phyloP scores from a whole-genome alignment of 2,329 filamentous ascomycete genomes.

The Mycocentrospora acerina region DNA sequence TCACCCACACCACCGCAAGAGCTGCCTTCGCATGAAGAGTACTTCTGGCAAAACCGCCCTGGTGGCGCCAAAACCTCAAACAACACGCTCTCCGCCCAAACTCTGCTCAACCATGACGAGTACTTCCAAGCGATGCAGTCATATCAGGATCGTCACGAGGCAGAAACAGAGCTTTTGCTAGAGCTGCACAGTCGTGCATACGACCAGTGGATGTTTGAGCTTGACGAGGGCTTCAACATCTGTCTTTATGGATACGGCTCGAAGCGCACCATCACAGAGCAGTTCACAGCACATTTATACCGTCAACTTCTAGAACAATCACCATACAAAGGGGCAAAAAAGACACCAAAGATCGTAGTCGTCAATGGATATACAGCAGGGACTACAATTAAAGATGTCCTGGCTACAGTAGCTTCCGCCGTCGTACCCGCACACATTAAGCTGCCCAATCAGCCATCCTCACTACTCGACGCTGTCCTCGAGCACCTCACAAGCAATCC shows the following conservation, averaged over 20 bases:
- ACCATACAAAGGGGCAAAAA: slow-evolving; percentile 32
- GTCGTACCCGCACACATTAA: slow-evolving; percentile 55
- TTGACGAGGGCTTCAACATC: slow-evolving; percentile 80
- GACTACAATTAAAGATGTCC: slow-evolving; percentile 67
- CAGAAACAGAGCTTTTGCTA: slow-evolving; percentile 70
- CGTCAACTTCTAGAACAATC: slow-evolving; percentile 37
- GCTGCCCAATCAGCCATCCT: slow-evolving; percentile 64
- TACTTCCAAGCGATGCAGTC: slow-evolving; percentile 73
- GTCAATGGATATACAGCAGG: slow-evolving; percentile 80
- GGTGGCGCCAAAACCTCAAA: slow-evolving; percentile 82
- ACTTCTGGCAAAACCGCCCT: slow-evolving; percentile 88
- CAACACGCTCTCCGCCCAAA: slow-evolving; percentile 74
- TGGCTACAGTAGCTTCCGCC: slow-evolving; percentile 68
- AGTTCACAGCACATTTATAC: slow-evolving; percentile 73
- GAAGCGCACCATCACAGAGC: slow-evolving; percentile 72
- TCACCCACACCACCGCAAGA: slow-evolving; percentile 80
- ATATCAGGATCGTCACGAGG: slow-evolving; percentile 67
- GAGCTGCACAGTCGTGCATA: slow-evolving; percentile 79
- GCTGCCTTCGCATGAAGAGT: slow-evolving; percentile 84
- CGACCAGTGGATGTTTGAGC: slow-evolving; percentile 89
- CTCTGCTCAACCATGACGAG: slow-evolving; percentile 84
- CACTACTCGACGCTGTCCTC: slow-evolving; percentile 69
- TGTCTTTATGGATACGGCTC: slow-evolving; percentile 93
- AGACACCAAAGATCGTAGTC: slow-evolving; percentile 68
- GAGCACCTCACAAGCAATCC: slow-evolving; percentile 55